phyloP scores from a whole-genome alignment of 768 basidiomycete genomes.

The Fistulinella prunicolor region DNA sequence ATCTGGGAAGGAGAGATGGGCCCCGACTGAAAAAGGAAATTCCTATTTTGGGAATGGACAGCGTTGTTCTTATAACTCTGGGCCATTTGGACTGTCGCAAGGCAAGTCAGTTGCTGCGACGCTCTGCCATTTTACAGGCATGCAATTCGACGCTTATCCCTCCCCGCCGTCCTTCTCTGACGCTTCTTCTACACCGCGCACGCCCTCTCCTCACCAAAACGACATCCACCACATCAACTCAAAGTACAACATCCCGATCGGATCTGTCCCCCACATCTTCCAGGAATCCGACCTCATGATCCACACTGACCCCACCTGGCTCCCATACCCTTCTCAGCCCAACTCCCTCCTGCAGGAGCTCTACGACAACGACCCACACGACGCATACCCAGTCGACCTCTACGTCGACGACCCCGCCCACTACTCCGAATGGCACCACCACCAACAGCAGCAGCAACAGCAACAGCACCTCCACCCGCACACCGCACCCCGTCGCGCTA shows the following conservation, averaged over 20 bases:
- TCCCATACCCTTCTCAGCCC: conserved; percentile 32
- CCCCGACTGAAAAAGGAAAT: conserved; percentile 25
- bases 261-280: conserved; percentile 52
- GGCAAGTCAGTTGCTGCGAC: conserved; percentile 22
- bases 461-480: conserved; percentile 32
- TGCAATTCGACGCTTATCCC: conserved; percentile 63
- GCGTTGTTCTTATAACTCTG: conserved; percentile 35
- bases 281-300: conserved; percentile 37
- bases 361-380: conserved; percentile 57
- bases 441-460: conserved; percentile 36
- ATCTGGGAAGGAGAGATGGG: conserved; percentile 33
- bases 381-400: conserved; percentile 34
- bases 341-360: conserved; percentile 68
- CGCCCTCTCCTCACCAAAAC: conserved; percentile 59
- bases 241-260: conserved; percentile 39
- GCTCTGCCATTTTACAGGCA: conserved; percentile 21
- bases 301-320: conserved; percentile 39
- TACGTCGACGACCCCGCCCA: conserved; percentile 37
- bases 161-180: conserved; percentile 54
- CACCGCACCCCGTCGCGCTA: conserved; percentile 56
- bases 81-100: background rate
- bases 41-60: conserved; percentile 21
- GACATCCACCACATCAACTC: conserved; percentile 36
- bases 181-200: conserved; percentile 65
- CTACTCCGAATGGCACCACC: conserved; percentile 36